A percentile compares a stretch with the other conserved stretches of the same genome.
phyloP scores from a whole-genome alignment of 345 rosid genomes.

The Cardiospermum halicacabum region DNA sequence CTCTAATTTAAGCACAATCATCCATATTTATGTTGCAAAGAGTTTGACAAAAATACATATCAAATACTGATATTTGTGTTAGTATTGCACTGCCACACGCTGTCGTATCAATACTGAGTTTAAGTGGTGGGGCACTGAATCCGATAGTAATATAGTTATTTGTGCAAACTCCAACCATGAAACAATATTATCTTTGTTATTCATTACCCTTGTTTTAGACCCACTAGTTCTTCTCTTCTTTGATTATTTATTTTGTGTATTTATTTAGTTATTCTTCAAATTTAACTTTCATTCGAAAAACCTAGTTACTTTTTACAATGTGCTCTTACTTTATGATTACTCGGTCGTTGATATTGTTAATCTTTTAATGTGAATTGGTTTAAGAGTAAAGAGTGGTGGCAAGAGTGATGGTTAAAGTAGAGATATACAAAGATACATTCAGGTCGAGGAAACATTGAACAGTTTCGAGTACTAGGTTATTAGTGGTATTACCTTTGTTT shows the following conservation, averaged over 20 bases:
- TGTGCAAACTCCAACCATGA: constrained; percentile 45
- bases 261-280: background rate
- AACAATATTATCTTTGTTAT: constrained; percentile 78
- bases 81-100: constrained; percentile 32
- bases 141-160: constrained; percentile 40
- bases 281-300: background rate
- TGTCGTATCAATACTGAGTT: constrained; percentile 50
- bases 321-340: background rate
- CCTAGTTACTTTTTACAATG: too few relatives aligned
- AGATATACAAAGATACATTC: constrained; percentile 46
- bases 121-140: constrained; percentile 79
- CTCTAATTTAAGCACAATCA: too few relatives aligned
- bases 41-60: constrained; percentile 18
- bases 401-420: constrained; percentile 65
- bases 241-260: background rate
- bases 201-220: constrained; percentile 66
- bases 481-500: constrained; percentile 86
- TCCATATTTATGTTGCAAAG: constrained; percentile 22
- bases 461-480: constrained; percentile 67
- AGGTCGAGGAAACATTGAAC: constrained; percentile 18
- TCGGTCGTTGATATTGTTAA: background rate
- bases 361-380: background rate
- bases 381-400: constrained; percentile 59
- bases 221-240: constrained; percentile 48
- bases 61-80: constrained; percentile 35